phyloP scores from a whole-genome alignment of 495 filamentous ascomycete species.

The Talaromyces ruber region DNA sequence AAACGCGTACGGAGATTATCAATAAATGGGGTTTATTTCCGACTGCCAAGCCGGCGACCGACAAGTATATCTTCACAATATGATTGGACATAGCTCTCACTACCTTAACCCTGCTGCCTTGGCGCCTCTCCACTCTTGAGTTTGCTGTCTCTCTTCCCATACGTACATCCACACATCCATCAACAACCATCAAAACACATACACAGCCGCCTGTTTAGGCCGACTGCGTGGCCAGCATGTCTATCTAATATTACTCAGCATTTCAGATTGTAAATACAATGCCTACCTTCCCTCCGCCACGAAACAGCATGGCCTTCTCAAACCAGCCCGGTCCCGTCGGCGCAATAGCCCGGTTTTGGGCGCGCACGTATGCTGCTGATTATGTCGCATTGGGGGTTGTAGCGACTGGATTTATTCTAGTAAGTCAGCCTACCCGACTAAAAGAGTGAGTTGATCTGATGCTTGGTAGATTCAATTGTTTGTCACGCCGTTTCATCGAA shows the following conservation, averaged over 20 bases:
- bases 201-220: neutral
- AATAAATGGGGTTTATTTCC: too few species aligned
- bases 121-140: neutral
- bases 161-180: neutral
- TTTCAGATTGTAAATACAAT: neutral
- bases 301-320: conserved; percentile 16
- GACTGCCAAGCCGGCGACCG: too few species aligned
- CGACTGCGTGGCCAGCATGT: neutral
- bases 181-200: neutral
- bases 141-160: neutral
- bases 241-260: neutral
- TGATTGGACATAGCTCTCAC: neutral
- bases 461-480: conserved; percentile 53
- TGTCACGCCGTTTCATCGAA: conserved; percentile 76
- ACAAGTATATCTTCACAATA: neutral
- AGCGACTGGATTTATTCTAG: conserved; percentile 55
- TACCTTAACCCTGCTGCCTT: too few species aligned
- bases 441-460: neutral
- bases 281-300: neutral
- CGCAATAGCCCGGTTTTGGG: conserved; percentile 35
- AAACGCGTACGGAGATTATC: too few species aligned
- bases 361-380: conserved; percentile 77
- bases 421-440: conserved; percentile 22
- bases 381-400: conserved; percentile 72
- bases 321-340: conserved; percentile 22